Percentiles rank a stretch among this genome's conserved stretches.
Conservation (phyloP, 2,329 filamentous ascomycete genomes). For the Lecanoromycetidae sp. region DNA sequence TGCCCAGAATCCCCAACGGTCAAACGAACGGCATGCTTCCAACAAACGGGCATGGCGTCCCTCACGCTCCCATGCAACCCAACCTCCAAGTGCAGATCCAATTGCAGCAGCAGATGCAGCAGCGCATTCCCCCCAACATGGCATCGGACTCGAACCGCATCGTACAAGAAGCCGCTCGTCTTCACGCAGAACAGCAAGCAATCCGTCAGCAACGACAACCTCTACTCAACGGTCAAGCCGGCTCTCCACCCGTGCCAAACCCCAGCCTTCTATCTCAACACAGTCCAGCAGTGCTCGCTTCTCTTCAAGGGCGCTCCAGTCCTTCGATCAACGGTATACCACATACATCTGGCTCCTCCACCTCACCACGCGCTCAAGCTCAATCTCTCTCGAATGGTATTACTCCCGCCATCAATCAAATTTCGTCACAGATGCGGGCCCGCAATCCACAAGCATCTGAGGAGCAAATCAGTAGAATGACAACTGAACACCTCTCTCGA, state of each 20-base stretch:
- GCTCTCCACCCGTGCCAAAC: conserved; percentile 32
- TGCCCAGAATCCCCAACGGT: conserved; percentile 32
- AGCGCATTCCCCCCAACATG: conserved; percentile 44
- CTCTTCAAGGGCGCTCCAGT: conserved; percentile 33
- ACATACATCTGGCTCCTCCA: conserved; percentile 28
- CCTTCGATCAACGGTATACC: conserved; percentile 31
- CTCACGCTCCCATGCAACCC: conserved; percentile 58
- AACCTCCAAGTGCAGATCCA: conserved; percentile 39
- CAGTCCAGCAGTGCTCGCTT: conserved; percentile 34
- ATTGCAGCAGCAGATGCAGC: conserved; percentile 45
- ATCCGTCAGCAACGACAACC: conserved; percentile 38
- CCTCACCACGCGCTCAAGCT: conserved; percentile 36
- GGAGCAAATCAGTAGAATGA: conserved; percentile 43
- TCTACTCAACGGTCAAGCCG: conserved; percentile 22
- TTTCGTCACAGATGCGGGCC: conserved; percentile 40
- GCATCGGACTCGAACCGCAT: conserved; percentile 35
- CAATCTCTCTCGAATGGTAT: conserved; percentile 42
- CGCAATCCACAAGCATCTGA: conserved; percentile 40
- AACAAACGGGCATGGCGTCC: conserved; percentile 35
- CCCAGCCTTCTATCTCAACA: conserved; percentile 28
- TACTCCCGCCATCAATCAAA: conserved; percentile 42
- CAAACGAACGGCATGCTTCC: conserved; percentile 14
- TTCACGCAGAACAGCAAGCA: conserved; percentile 31
- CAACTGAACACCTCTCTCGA: conserved; percentile 38
- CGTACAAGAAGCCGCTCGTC: conserved; percentile 35